Base-by-base conservation (phyloP, 371 early-diverging fungal species). In the Apophysomyces ossiformis region DNA sequence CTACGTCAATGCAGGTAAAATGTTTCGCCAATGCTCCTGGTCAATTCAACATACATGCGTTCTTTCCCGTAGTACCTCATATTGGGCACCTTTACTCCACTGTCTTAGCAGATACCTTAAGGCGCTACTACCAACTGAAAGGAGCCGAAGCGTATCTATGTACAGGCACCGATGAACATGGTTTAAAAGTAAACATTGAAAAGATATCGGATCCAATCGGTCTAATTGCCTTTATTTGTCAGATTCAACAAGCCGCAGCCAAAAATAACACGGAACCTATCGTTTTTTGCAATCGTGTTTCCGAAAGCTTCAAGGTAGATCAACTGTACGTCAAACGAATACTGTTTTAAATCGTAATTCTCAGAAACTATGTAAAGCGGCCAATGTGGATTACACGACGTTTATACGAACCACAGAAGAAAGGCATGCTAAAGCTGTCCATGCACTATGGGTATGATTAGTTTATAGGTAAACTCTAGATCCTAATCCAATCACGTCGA, bases 131-230 rank as follows among this genome's bases (percentile, higher is more conserved):
- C 59, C 83, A 80, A 21, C 64, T 96, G 56, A 87, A 84, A 54
- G 94, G 94, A 21, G 72, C 82, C 15, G 70, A 75, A 9, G 80
- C 73, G 8, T 63, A 92, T 26, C 75, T 94, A 43, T 84, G 88
- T 21, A 95, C 95, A 0, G 99, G 99, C 43, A 97, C 97, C 4
- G 99, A 98, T 68, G 99, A 98, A 72, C 99, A 98, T 77, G 99
- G 99, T 4, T 83, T 93, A 6, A 98, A 98, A 86, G 94, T 92
- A 70, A 21, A 64, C 2, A 8, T 16, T 26, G 36, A 15, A 21
- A 44, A 60, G 38, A 18, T 36, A 47, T 41, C 21, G 39, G 16
- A 5, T 5, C 41, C n/a, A 12, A n/a, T 9, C 12, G 18, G 2
- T 32, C 2, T 5, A 66, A 2, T 21, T 26, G 2, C 32, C 2